Evolutionary conservation across 441 rosid genomes (phyloP).

Genomic region (Arabidopsis hybrid): DNA sequence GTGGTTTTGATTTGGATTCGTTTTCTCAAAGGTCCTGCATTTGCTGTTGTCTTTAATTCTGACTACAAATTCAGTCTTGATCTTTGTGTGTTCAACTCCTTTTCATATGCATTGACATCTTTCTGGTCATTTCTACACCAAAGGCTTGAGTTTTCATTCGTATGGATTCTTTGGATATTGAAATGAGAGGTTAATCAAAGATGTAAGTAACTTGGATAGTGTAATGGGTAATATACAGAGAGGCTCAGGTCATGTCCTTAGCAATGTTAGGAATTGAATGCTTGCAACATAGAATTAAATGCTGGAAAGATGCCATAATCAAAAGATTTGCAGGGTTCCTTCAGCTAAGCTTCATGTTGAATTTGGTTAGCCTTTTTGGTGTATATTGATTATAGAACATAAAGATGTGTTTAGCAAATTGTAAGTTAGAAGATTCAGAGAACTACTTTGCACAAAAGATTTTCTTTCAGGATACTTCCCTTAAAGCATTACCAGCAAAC

Average conservation of each 20-base stretch:
- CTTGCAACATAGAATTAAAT: not conserved
- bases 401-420: not conserved
- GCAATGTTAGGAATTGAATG: not conserved
- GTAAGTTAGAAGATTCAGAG: conserved; percentile 3
- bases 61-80: no score
- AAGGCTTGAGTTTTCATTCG: not conserved
- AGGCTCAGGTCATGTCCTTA: not conserved
- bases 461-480: conserved; percentile 11
- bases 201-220: not conserved
- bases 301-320: not conserved
- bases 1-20: not conserved
- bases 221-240: not conserved
- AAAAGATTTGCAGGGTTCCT: not conserved
- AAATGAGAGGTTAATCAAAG: not conserved
- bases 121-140: not conserved
- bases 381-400: not conserved
- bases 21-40: not conserved
- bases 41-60: not conserved
- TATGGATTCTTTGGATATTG: not conserved
- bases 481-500: conserved; percentile 25
- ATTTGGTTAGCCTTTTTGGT: conserved; percentile 7
- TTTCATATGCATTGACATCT: not conserved
- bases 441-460: conserved; percentile 11
- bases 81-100: not conserved
- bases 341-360: not conserved